phyloP scores from a whole-genome alignment of 352 stramenopile genomes.

The Globisporangium spiculum region DNA sequence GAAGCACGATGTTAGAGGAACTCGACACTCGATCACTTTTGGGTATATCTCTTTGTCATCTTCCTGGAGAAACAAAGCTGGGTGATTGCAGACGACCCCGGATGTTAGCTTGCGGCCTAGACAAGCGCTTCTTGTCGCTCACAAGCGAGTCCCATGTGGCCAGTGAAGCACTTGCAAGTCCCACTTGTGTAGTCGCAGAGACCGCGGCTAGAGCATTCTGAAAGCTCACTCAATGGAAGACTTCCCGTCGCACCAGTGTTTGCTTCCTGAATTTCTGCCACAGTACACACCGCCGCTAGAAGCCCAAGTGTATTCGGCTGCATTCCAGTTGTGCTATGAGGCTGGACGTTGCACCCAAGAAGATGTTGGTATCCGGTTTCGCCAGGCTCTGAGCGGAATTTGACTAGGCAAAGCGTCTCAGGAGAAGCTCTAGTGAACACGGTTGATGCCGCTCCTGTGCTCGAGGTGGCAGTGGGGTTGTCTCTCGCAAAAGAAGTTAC shows the following conservation, averaged over 20 bases:
- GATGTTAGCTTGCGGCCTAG: constrained; percentile 11
- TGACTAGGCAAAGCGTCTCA: too few relatives aligned
- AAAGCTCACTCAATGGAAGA: not conserved
- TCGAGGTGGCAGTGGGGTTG: not conserved
- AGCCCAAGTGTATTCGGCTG: constrained; percentile 28
- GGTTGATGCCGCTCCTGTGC: too few relatives aligned
- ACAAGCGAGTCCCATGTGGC: constrained; percentile 76
- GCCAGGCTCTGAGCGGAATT: constrained; percentile 42
- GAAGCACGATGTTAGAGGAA: too few relatives aligned
- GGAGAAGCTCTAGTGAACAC: too few relatives aligned
- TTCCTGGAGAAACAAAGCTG: not conserved
- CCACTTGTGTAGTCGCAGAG: constrained; percentile 51
- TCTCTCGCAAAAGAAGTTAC: constrained; percentile 26
- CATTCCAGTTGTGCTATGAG: constrained; percentile 29
- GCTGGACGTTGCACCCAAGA: constrained; percentile 40
- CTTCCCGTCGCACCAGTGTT: not conserved
- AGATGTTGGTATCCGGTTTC: constrained; percentile 58
- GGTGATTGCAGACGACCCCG: not conserved
- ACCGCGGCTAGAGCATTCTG: constrained; percentile 58
- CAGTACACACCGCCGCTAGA: constrained; percentile 22
- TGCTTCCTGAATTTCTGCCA: constrained; percentile 32
- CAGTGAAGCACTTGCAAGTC: constrained; percentile 60
- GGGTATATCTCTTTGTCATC: too few relatives aligned
- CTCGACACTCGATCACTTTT: too few relatives aligned
- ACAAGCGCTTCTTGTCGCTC: constrained; percentile 64